phyloP scores from a whole-genome alignment of 2,329 filamentous ascomycete genomes.

The Calonectria pauciramosa region DNA sequence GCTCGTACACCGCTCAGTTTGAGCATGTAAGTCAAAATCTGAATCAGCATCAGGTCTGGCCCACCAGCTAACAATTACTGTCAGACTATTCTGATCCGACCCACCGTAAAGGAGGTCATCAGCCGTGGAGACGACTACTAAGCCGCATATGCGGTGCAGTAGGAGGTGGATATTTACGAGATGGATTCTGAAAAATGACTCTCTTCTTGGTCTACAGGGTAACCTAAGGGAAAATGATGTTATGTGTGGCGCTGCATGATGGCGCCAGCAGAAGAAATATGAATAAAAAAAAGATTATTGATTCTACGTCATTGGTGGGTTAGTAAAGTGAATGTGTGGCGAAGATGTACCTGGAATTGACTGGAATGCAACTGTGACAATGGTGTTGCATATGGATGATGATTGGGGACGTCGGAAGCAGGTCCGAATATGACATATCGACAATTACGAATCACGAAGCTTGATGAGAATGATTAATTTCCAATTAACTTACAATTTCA shows the following conservation, averaged over 20 bases:
- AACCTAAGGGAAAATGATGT: conserved; percentile 12
- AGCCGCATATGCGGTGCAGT: conserved; percentile 3
- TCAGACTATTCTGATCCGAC: conserved; percentile 82
- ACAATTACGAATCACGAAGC: background rate
- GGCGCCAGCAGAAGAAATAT: background rate
- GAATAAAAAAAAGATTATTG: background rate
- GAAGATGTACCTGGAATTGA: background rate
- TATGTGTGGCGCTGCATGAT: background rate
- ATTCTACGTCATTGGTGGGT: background rate
- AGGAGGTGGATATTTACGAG: conserved; percentile 29
- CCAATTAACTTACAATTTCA: background rate
- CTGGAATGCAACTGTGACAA: background rate
- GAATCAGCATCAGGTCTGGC: background rate
- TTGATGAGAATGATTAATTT: background rate
- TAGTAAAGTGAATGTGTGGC: background rate
- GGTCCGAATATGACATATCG: background rate
- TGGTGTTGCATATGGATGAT: background rate
- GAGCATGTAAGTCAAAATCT: conserved; percentile 81
- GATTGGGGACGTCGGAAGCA: background rate
- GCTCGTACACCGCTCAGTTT: conserved; percentile 93
- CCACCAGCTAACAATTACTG: conserved; percentile 15
- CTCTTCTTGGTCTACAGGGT: conserved; percentile 37
- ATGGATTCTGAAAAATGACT: conserved; percentile 48
- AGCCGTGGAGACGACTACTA: conserved; percentile 90
- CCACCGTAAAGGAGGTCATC: conserved; percentile 88